Conservation (phyloP, 768 basidiomycete genomes). For the Agrocybe pediades region DNA sequence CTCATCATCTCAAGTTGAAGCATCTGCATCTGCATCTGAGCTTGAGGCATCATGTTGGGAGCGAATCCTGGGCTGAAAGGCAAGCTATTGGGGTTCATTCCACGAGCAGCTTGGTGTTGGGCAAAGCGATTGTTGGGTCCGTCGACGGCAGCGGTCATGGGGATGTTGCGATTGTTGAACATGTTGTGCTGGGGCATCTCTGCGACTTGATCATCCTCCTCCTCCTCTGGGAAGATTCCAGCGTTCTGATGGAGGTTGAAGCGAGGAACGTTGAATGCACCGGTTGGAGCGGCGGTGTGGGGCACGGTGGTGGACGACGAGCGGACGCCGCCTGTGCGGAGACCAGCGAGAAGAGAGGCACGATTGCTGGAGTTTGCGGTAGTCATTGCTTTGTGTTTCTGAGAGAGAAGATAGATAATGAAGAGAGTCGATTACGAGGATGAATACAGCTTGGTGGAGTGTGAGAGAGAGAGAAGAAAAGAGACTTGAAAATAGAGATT, state of each 20-base stretch:
- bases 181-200: slow-evolving; percentile 49
- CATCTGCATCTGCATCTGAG: slow-evolving; percentile 75
- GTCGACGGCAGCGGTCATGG: slow-evolving; percentile 76
- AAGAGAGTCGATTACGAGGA: slow-evolving; percentile 23
- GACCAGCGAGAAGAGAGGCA: slow-evolving; percentile 84
- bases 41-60: slow-evolving; percentile 45
- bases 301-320: slow-evolving; percentile 64
- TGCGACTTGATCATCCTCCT: slow-evolving; percentile 62
- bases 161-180: slow-evolving; percentile 53
- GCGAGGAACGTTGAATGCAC: slow-evolving; percentile 65
- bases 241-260: slow-evolving; percentile 48
- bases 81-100: slow-evolving; percentile 55
- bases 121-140: slow-evolving; percentile 65
- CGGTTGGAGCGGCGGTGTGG: slow-evolving; percentile 67
- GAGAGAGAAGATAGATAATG: slow-evolving; percentile 33
- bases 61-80: slow-evolving; percentile 57
- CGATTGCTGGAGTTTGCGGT: slow-evolving; percentile 56
- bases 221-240: slow-evolving; percentile 49
- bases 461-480: slow-evolving; percentile 15
- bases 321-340: slow-evolving; percentile 89
- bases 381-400: slow-evolving; percentile 41
- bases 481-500: slow-evolving; percentile 19
- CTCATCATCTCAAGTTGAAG: slow-evolving; percentile 82
- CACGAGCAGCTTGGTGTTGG: slow-evolving; percentile 56
- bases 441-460: slow-evolving; percentile 33